Evolutionary conservation across 352 stramenopile genomes (phyloP).

Genomic region (Phytopythium vexans): DNA sequence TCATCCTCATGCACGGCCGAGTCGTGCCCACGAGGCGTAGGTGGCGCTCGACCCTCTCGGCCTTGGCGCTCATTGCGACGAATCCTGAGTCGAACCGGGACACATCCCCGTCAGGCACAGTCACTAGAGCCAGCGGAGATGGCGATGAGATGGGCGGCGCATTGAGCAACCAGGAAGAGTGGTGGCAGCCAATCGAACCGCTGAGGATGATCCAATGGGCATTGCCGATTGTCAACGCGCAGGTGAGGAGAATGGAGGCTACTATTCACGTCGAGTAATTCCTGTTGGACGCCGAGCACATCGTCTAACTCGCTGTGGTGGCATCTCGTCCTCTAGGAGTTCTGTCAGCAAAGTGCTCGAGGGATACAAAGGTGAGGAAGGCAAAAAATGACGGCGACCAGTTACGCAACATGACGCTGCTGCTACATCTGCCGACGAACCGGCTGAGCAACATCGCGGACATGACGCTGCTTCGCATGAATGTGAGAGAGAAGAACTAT

Average conservation of each 20-base stretch:
- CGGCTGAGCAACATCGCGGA: slow-evolving; percentile 11
- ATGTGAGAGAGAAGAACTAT: too few relatives aligned
- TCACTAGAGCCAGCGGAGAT: background rate
- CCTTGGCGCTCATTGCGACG: too few relatives aligned
- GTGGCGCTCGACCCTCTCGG: too few relatives aligned
- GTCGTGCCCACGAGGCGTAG: too few relatives aligned
- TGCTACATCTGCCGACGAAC: slow-evolving; percentile 12
- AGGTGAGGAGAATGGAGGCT: slow-evolving; percentile 18
- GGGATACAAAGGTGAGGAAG: background rate
- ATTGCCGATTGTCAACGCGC: slow-evolving; percentile 6
- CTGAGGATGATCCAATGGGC: slow-evolving; percentile 18
- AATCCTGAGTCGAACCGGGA: too few relatives aligned
- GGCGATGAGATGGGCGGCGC: background rate
- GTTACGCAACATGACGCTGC: slow-evolving; percentile 3
- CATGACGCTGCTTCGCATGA: slow-evolving; percentile 4
- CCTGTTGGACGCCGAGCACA: slow-evolving; percentile 37
- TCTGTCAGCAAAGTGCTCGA: too few relatives aligned
- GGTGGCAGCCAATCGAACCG: slow-evolving; percentile 32
- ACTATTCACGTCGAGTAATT: slow-evolving; percentile 49
- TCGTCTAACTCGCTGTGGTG: slow-evolving; percentile 17
- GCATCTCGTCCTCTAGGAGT: too few relatives aligned
- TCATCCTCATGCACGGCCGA: too few relatives aligned
- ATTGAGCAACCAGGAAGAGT: slow-evolving; percentile 9
- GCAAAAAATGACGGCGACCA: background rate
- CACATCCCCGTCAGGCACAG: too few relatives aligned